phyloP scores from a whole-genome alignment of 2,329 filamentous ascomycete species.

The Fusarium humuli region DNA sequence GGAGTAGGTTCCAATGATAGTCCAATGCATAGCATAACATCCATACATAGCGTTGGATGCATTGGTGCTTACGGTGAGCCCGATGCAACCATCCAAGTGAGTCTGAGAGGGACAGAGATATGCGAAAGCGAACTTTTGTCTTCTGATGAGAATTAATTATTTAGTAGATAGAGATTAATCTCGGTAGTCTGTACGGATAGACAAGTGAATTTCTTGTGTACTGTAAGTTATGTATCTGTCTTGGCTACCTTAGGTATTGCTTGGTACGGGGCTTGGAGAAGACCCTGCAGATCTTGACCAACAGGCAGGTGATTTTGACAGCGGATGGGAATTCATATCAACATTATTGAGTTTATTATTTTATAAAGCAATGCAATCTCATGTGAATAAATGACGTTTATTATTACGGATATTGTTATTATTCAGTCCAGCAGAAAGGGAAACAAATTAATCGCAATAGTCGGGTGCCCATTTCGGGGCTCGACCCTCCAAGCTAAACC shows the following conservation, averaged over 20 bases:
- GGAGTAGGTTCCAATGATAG: not conserved
- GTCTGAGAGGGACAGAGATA: not conserved
- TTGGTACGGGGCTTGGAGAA: not conserved
- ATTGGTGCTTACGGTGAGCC: slow-evolving; percentile 21
- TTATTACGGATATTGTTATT: not conserved
- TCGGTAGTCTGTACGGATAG: not conserved
- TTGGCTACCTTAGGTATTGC: not conserved
- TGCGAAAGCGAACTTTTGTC: not conserved
- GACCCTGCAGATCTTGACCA: slow-evolving; percentile 5
- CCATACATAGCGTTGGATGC: not conserved
- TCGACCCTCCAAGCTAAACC: slow-evolving; percentile 21
- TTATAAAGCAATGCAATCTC: not conserved
- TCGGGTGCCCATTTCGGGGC: slow-evolving; percentile 18
- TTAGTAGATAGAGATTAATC: not conserved
- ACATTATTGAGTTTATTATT: not conserved
- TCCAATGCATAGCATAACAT: not conserved
- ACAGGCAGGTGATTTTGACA: not conserved
- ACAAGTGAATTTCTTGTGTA: not conserved
- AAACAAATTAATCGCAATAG: slow-evolving; percentile 20
- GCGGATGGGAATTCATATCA: not conserved
- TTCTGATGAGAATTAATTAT: not conserved
- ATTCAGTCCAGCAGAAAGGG: slow-evolving; percentile 22
- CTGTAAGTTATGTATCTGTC: not conserved
- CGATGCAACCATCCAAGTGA: slow-evolving; percentile 36
- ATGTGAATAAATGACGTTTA: not conserved